Conservation (phyloP, 176 grass and related monocot species). For the Echinochloa phyllopogon region DNA sequence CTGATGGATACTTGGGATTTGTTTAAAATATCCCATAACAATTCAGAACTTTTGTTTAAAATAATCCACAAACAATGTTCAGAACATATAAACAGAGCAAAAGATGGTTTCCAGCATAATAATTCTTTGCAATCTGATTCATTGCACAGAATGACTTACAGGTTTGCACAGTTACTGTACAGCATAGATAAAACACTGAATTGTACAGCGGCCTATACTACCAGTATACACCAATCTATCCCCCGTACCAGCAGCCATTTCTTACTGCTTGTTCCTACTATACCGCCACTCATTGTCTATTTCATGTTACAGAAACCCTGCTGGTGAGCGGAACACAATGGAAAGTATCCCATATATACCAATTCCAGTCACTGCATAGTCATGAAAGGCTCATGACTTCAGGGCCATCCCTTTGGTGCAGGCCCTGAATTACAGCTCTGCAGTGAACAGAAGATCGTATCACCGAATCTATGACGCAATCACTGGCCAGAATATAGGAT, state of each 20-base stretch:
- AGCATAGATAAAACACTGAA: neutral
- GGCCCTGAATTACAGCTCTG: neutral
- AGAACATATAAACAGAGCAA: neutral
- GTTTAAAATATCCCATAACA: too few species aligned
- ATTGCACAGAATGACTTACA: neutral
- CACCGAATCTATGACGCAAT: neutral
- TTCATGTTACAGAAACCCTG: neutral
- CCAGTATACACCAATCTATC: neutral
- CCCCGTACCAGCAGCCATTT: neutral
- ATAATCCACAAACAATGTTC: neutral
- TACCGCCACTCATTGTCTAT: neutral
- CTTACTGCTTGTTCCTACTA: neutral
- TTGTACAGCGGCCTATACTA: conserved; percentile 6
- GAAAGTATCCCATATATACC: neutral
- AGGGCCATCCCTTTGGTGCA: neutral
- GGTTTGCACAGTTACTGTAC: neutral
- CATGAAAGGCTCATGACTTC: neutral
- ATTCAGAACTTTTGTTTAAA: neutral
- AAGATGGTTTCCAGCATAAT: neutral
- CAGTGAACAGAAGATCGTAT: neutral
- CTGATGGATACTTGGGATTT: neutral
- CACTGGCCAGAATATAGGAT: neutral
- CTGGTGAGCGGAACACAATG: neutral
- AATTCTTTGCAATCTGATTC: neutral
- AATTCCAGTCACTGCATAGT: neutral